A percentile compares a stretch with the other conserved stretches of the same genome.
Conservation (phyloP, 2,329 filamentous ascomycete species). For the Aspergillus aculeatinus region DNA sequence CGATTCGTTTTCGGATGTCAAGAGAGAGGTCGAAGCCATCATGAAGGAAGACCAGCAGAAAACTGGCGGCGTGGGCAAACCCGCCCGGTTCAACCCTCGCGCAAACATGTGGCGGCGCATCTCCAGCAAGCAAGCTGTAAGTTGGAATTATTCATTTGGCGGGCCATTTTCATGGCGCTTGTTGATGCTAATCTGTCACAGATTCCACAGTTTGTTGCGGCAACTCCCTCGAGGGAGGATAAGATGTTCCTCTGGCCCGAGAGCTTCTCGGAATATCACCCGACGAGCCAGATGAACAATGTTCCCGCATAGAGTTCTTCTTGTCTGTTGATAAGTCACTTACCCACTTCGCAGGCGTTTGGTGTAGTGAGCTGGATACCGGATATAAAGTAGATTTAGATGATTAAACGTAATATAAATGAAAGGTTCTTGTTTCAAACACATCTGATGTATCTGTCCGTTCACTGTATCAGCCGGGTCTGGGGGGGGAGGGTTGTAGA, state of each 20-base stretch:
- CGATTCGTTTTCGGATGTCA: constrained; percentile 66
- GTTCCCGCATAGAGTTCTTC: background rate
- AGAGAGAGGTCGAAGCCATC: constrained; percentile 59
- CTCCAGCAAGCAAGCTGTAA: constrained; percentile 57
- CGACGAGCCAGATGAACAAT: constrained; percentile 22
- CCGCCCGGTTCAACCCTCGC: constrained; percentile 64
- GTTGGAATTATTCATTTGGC: constrained; percentile 23
- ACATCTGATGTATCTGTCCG: background rate
- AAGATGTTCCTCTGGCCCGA: constrained; percentile 65
- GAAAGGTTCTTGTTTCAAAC: background rate
- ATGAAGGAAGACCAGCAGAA: constrained; percentile 59
- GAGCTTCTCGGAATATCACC: constrained; percentile 51
- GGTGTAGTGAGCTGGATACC: background rate
- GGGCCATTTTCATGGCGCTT: constrained; percentile 17
- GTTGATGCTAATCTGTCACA: constrained; percentile 9
- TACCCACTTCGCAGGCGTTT: background rate
- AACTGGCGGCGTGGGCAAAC: constrained; percentile 60
- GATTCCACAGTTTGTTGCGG: constrained; percentile 50
- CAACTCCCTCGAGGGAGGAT: constrained; percentile 57
- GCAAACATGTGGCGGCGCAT: constrained; percentile 67
- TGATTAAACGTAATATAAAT: background rate
- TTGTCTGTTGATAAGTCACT: background rate
- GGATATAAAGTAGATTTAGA: background rate
- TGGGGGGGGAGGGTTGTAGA: too few species aligned
- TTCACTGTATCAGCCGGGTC: too few species aligned